Conservation (phyloP, 768 basidiomycete genomes). For the Pulveroboletus sp. region DNA sequence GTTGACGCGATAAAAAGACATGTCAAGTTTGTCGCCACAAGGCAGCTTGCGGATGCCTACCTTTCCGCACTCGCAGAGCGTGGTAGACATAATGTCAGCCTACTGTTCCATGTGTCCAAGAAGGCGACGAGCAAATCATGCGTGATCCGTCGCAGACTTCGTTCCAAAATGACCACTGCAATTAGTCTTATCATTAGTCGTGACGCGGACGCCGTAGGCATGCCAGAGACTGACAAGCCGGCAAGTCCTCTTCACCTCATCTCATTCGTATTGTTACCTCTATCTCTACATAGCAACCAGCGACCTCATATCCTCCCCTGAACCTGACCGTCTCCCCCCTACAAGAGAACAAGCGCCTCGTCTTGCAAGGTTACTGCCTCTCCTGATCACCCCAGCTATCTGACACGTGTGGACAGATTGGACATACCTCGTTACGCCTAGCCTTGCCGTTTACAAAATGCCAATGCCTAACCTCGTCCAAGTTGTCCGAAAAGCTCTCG, state of each 20-base stretch:
- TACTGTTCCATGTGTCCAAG: constrained; percentile 21
- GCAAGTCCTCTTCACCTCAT: not conserved
- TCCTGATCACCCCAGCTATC: not conserved
- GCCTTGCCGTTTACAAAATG: constrained; percentile 21
- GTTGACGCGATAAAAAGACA: not conserved
- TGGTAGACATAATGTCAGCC: constrained; percentile 10
- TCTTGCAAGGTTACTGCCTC: constrained; percentile 17
- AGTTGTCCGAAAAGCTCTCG: constrained; percentile 20
- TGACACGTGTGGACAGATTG: constrained; percentile 15
- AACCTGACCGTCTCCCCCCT: not conserved
- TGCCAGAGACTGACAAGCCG: not conserved
- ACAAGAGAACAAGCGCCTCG: not conserved
- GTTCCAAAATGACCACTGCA: constrained; percentile 19
- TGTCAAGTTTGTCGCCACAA: not conserved
- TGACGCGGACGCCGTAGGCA: constrained; percentile 6
- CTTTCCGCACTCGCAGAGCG: constrained; percentile 3
- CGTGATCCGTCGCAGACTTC: constrained; percentile 19
- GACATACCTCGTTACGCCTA: constrained; percentile 27
- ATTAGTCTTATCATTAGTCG: constrained; percentile 18
- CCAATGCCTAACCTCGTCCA: constrained; percentile 22
- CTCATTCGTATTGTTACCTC: not conserved
- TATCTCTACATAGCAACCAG: not conserved
- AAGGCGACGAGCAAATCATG: constrained; percentile 23
- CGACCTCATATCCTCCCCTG: constrained; percentile 3
- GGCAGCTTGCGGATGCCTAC: constrained; percentile 5